Evolutionary conservation across 805 yeast species (phyloP).

Genomic region (Sungouiella thailandica): DNA sequence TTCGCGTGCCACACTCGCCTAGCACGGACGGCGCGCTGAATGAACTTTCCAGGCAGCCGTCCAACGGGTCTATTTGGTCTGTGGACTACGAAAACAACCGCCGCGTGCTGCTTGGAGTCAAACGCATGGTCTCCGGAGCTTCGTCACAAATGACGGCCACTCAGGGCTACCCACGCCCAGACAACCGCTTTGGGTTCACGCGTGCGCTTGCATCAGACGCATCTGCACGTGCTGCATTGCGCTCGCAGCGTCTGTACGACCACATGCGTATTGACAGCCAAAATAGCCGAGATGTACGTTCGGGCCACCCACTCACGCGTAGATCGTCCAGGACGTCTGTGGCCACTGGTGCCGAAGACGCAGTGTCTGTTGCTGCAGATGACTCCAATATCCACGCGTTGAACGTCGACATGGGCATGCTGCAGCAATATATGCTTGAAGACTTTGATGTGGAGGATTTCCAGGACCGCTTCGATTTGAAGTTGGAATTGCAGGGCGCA

Average conservation of each 20-base stretch:
- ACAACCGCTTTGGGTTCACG: constrained; percentile 33
- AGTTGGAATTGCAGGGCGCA: constrained; percentile 62
- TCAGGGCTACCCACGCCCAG: constrained; percentile 9
- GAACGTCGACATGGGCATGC: constrained; percentile 8
- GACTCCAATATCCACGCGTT: constrained; percentile 21
- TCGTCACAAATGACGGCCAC: constrained; percentile 24
- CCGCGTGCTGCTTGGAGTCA: constrained; percentile 19
- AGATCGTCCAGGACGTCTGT: constrained; percentile 33
- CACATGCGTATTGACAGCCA: no score
- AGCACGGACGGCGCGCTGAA: constrained; percentile 1
- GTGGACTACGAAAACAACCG: constrained; percentile 23
- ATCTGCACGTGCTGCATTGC: constrained; percentile 15
- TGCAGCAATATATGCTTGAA: constrained; percentile 23
- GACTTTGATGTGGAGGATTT: constrained; percentile 36
- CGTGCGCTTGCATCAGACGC: constrained; percentile 35
- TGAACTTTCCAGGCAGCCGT: constrained; percentile 21
- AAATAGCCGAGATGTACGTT: no score
- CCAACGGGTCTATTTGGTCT: constrained; percentile 35
- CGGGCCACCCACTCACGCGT: constrained; percentile 16
- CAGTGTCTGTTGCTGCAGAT: constrained; percentile 32
- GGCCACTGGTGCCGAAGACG: constrained; percentile 27
- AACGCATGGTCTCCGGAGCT: constrained; percentile 24
- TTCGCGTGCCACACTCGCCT: background rate
- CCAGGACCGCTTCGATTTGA: constrained; percentile 51
- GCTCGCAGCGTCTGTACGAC: constrained; percentile 26